phyloP scores from a whole-genome alignment of 768 basidiomycete species.

The Pisolithus albus region DNA sequence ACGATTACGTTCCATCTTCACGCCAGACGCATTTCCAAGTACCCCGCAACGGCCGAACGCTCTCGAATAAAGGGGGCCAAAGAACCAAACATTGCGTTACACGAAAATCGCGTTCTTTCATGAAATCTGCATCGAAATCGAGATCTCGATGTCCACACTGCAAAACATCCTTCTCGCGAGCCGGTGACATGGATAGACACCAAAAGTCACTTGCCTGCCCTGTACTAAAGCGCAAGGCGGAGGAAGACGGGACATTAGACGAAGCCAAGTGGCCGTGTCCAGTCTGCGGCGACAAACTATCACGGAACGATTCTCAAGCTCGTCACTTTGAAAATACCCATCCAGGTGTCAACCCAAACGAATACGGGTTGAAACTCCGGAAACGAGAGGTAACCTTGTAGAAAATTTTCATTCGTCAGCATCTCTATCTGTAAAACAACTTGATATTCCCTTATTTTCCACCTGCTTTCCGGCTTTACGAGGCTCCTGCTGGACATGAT shows the following conservation, averaged over 20 bases:
- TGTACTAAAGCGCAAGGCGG: neutral
- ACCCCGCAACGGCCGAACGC: neutral
- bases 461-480: too few species aligned
- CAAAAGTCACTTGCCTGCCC: neutral
- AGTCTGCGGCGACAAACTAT: neutral
- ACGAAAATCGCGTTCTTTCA: neutral
- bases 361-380: neutral
- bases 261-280: neutral
- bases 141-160: neutral
- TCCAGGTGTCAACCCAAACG: neutral
- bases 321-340: neutral
- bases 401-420: neutral
- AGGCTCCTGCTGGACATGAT: too few species aligned
- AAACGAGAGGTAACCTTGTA: neutral
- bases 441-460: too few species aligned
- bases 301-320: neutral
- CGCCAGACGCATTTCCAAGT: neutral
- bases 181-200: constrained; percentile 1
- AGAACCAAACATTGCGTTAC: neutral
- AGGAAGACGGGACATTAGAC: neutral
- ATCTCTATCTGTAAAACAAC: too few species aligned
- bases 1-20: neutral
- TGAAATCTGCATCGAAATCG: neutral
- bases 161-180: neutral
- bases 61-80: neutral